These are phyloP conservation scores for Austroboletus niveus DNA, from an alignment of 1,284 basidiomycete genomes.

Conservation along the genomic window DNA sequence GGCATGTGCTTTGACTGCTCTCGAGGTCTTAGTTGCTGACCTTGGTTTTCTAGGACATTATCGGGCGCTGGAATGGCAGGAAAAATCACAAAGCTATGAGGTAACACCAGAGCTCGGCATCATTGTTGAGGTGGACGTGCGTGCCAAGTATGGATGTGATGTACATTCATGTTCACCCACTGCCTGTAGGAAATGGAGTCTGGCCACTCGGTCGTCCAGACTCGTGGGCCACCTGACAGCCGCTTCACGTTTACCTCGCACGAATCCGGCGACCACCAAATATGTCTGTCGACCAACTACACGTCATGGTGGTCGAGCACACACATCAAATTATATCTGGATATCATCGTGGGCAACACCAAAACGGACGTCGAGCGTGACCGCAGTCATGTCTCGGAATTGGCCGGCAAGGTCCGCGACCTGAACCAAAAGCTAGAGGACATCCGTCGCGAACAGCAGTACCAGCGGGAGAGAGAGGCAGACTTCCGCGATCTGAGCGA, in stretches of 20 bases:
- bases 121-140: slow-evolving; percentile 85
- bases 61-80: slow-evolving; percentile 88
- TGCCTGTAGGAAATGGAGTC: slow-evolving; percentile 70
- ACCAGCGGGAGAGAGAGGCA: slow-evolving; percentile 94
- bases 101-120: slow-evolving; percentile 83
- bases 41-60: slow-evolving; percentile 73
- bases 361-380: slow-evolving; percentile 82
- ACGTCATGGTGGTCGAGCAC: slow-evolving; percentile 82
- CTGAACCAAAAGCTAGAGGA: slow-evolving; percentile 92
- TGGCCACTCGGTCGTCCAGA: slow-evolving; percentile 78
- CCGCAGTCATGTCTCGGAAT: slow-evolving; percentile 82
- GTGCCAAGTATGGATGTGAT: slow-evolving; percentile 13
- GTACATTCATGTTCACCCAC: slow-evolving; percentile 2
- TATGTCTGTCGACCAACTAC: slow-evolving; percentile 91
- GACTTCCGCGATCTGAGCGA: slow-evolving; percentile 90
- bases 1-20: slow-evolving; percentile 47
- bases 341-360: slow-evolving; percentile 88
- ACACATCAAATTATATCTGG: slow-evolving; percentile 93
- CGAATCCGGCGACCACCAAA: slow-evolving; percentile 94
- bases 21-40: slow-evolving; percentile 6
- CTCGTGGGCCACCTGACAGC: slow-evolving; percentile 85
- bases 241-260: slow-evolving; percentile 98
- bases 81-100: slow-evolving; percentile 66
- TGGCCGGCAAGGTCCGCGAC: slow-evolving; percentile 85
- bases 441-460: slow-evolving; percentile 94